These are phyloP conservation scores for Boechera retrofracta DNA, from an alignment of 345 rosid species.

Conservation along the genomic window DNA sequence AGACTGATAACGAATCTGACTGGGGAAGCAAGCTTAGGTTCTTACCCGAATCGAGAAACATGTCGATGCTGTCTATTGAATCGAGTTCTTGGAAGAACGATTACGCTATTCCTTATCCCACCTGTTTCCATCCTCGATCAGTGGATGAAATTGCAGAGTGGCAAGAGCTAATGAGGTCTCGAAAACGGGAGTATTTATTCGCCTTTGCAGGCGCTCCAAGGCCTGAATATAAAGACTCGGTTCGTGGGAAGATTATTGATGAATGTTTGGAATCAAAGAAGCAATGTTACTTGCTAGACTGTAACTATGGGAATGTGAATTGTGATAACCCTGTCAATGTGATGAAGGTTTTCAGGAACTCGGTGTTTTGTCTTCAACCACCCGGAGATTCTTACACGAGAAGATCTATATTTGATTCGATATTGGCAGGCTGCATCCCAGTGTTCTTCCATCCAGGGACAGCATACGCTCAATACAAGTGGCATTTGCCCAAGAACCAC, in stretches of 20 bases:
- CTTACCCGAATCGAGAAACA: constrained; percentile 62
- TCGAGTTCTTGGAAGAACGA: constrained; percentile 73
- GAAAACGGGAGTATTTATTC: constrained; percentile 53
- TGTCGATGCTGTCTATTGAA: constrained; percentile 70
- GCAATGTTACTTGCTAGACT: constrained; percentile 61
- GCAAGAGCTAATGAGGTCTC: constrained; percentile 58
- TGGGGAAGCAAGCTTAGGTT: constrained; percentile 80
- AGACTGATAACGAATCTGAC: constrained; percentile 58
- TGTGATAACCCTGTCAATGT: constrained; percentile 68
- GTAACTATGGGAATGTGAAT: constrained; percentile 55
- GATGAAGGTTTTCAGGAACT: constrained; percentile 58
- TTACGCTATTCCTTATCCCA: constrained; percentile 67
- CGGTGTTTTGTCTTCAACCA: constrained; percentile 73
- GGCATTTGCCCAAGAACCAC: constrained; percentile 60
- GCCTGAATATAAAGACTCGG: constrained; percentile 57
- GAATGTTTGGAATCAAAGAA: constrained; percentile 55
- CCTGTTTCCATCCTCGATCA: constrained; percentile 64
- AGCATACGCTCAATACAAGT: constrained; percentile 63
- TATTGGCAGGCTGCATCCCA: constrained; percentile 67
- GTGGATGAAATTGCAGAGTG: constrained; percentile 51
- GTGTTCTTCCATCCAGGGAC: constrained; percentile 76
- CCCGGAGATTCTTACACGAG: constrained; percentile 73
- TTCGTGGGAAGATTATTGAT: constrained; percentile 65
- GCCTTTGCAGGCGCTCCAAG: constrained; percentile 70
- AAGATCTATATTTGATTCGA: constrained; percentile 65